Evolutionary conservation across 2,329 filamentous ascomycete species (phyloP), one percentile per base, ranked within the genome.

Genomic region (Aspergillus amoenus): DNA sequence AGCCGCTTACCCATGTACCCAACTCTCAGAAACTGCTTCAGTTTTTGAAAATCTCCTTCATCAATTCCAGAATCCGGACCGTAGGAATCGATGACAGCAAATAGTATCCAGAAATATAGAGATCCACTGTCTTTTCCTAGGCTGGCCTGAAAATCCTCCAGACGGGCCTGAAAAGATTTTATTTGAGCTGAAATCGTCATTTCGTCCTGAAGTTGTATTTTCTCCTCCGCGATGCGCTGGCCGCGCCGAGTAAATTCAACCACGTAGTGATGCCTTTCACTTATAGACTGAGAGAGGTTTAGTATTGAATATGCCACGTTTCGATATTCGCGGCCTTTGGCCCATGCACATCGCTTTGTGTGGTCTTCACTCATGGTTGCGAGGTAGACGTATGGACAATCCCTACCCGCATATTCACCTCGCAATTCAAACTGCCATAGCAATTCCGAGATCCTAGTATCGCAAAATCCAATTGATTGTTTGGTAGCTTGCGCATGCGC

Each of bases 351-450:
- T 43, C 79, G 78, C 30, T 80, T 78, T n/a, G 70, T 66, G 17
- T 81, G 80, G 56, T 79, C 81, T 61, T 88, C 85, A 9, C 86
- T 73, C 0, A 91, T 70, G 21, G 87, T 78, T 0, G 88, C 86
- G 1, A 92, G 78, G 68, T 88, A 93, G 12, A 90, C 79, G 41
- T 80, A 73, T 12, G 73, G 65, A 1, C 62, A 57, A 2, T 70
- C 60, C 2, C 55, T 56, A 17, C 52, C 41, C 5, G 63, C 39
- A 45, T 64, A 61, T 5, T 65, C 52, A 30, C 60, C 58, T 15
- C 65, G 63, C 32, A 58, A 48, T 44, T 69, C 60, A 56, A 76
- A 75, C 61, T 83, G 78, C 58, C 79, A 74, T 44, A 80, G 72
- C 30, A 82, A 66, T 65, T 85, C 83, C 1, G 79, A 81, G 11